Evolutionary conservation across 2,329 filamentous ascomycete genomes (phyloP), one percentile per base, ranked within the genome.

Genomic region (Colletotrichum orbiculare): DNA sequence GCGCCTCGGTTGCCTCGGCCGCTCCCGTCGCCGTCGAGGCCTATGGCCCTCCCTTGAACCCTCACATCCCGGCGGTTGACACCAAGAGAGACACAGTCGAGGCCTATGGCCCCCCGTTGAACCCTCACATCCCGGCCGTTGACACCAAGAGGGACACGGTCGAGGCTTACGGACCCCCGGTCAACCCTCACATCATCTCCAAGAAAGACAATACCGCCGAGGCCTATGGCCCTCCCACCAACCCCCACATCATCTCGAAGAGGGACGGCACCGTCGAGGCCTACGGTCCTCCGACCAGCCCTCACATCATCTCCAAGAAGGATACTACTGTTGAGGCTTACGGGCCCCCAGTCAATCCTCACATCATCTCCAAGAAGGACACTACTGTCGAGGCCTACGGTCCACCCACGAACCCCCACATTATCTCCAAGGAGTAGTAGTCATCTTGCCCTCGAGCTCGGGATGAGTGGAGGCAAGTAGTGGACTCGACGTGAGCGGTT

Each of bases 191-290:
- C 11, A 60, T 65, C 52, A 46, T 65, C 15, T 13, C 43, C 1
- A 50, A 60, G 15, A 60, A 54, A 17, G 46, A 65, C 25, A 42
- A 8, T 2, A 45, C 56, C 12, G 52, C 43, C 7, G 62, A 65
- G 34, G 62, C 62, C 2, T 65, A 65, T 7, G 58, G 62, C 1
- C 62, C 62, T n/a, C 62, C 62, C 6, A n/a, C 43, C 15, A 65
- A 42, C 45, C 62, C 62, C 11, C 57, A 65, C n/a, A 60, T 65
- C 57, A 48, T 64, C 25, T 11, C 49, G 2, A 45, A 60, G 33
- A 60, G 43, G 37, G 43, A 64, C 11, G 33, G 33, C 49, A 9
- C 33, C 35, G 41, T 60, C 12, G 55, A 64, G 55, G 55, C 60
- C 4, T 64, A 64, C n/a, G 60, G 55, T 2, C 60, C 60, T 6